Evolutionary conservation across 75 land plant species (phyloP).

Genomic region (Cunninghamia lanceolata): DNA sequence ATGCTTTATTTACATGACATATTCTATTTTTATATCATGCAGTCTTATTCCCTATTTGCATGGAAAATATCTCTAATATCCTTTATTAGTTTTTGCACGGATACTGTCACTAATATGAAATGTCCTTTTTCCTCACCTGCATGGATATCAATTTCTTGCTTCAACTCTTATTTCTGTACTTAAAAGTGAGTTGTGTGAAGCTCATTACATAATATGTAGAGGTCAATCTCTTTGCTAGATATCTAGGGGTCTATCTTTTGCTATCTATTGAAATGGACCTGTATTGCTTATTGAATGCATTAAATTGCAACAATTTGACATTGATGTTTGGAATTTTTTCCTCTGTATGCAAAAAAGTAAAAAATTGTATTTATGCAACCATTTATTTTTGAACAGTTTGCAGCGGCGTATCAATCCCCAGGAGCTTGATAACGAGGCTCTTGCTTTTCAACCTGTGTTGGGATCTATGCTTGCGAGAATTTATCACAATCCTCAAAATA

Average conservation of each 20-base stretch:
- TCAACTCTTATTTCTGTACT: no score
- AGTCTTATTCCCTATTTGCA: no score
- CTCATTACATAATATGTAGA: not conserved
- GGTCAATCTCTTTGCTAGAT: no score
- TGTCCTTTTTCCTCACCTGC: not conserved
- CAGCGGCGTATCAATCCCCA: slow-evolving; percentile 64
- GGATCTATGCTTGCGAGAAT: slow-evolving; percentile 91
- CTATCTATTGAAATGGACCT: not conserved
- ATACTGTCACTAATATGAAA: no score
- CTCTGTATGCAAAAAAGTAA: not conserved
- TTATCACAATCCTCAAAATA: slow-evolving; percentile 80
- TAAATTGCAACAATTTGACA: not conserved
- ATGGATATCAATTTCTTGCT: not conserved
- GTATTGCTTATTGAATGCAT: not conserved
- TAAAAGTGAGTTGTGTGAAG: no score
- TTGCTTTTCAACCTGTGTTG: slow-evolving; percentile 87
- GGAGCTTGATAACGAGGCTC: slow-evolving; percentile 92
- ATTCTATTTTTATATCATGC: no score
- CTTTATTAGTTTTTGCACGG: no score
- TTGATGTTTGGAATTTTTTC: not conserved
- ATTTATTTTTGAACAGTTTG: slow-evolving; percentile 45
- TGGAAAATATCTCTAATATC: no score
- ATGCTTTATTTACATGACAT: no score
- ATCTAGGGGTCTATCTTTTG: not conserved
- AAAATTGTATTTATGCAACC: not conserved